phyloP scores from a whole-genome alignment of 768 basidiomycete genomes.

The Tricholoma bakamatsutake region DNA sequence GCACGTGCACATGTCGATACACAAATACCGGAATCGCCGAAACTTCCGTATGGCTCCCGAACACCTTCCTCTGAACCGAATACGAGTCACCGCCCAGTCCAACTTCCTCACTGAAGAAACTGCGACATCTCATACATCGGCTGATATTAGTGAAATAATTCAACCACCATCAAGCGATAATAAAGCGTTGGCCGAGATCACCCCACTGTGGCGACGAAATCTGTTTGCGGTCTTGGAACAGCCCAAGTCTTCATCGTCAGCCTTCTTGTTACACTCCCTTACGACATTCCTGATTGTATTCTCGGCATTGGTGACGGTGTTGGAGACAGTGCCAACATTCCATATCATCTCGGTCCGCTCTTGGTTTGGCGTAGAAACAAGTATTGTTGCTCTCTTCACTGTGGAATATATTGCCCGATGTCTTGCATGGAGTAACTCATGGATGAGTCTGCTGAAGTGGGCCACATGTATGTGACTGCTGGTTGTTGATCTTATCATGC shows the following conservation, averaged over 20 bases:
- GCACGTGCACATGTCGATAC: background rate
- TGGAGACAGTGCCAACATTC: slow-evolving; percentile 77
- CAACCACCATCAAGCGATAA: slow-evolving; percentile 31
- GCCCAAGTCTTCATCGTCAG: slow-evolving; percentile 69
- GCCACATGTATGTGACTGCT: slow-evolving; percentile 45
- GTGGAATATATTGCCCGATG: slow-evolving; percentile 74
- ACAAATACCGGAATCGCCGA: background rate
- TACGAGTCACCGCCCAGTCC: background rate
- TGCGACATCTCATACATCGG: slow-evolving; percentile 20
- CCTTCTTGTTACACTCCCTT: slow-evolving; percentile 67
- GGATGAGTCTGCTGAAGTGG: slow-evolving; percentile 60
- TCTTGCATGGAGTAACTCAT: slow-evolving; percentile 69
- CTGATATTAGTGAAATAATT: slow-evolving; percentile 34
- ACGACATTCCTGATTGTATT: slow-evolving; percentile 1
- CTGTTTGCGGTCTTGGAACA: slow-evolving; percentile 72
- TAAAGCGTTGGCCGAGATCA: slow-evolving; percentile 26
- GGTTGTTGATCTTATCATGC: slow-evolving; percentile 16
- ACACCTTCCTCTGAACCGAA: background rate
- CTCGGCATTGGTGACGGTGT: slow-evolving; percentile 42
- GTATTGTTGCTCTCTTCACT: slow-evolving; percentile 52
- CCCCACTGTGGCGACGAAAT: slow-evolving; percentile 56
- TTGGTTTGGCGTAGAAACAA: slow-evolving; percentile 4
- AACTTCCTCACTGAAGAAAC: slow-evolving; percentile 51
- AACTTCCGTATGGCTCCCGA: background rate
- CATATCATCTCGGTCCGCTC: slow-evolving; percentile 28